These are phyloP conservation scores for Apiospora koreana DNA, from an alignment of 2,329 filamentous ascomycete genomes.

Conservation along the genomic window DNA sequence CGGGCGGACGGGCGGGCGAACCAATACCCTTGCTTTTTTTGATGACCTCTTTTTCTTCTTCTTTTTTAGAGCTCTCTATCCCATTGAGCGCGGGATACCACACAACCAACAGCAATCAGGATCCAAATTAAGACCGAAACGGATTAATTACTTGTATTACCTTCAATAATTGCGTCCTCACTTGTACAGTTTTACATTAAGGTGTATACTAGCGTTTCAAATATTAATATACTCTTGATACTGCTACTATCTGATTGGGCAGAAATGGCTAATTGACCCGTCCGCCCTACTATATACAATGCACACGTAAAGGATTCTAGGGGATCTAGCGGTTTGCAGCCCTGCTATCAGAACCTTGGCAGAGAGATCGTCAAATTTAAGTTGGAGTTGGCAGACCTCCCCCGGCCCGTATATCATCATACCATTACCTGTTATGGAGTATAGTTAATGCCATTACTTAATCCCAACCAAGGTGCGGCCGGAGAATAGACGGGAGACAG, in stretches of 20 bases:
- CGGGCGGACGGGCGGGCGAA: neutral
- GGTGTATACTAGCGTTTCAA: neutral
- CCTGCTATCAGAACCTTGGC: neutral
- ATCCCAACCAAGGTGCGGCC: neutral
- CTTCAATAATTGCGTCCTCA: too few relatives aligned
- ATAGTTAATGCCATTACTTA: neutral
- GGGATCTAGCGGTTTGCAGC: neutral
- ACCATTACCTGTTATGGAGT: neutral
- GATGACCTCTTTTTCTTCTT: neutral
- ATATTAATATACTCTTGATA: accelerated
- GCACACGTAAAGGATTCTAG: neutral
- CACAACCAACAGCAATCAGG: neutral
- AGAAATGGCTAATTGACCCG: neutral
- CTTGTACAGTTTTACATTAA: too few relatives aligned
- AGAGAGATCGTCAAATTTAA: neutral
- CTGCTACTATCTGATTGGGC: neutral
- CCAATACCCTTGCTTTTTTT: neutral
- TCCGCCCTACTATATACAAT: neutral
- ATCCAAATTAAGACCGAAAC: neutral
- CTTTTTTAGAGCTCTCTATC: neutral
- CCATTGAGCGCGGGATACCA: slow-evolving; percentile 2
- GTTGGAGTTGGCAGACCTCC: neutral
- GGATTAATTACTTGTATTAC: too few relatives aligned
- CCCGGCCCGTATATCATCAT: neutral
- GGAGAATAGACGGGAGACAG: too few relatives aligned